Evolutionary conservation across 345 rosid species (phyloP).

Genomic region (Camelina sativa): DNA sequence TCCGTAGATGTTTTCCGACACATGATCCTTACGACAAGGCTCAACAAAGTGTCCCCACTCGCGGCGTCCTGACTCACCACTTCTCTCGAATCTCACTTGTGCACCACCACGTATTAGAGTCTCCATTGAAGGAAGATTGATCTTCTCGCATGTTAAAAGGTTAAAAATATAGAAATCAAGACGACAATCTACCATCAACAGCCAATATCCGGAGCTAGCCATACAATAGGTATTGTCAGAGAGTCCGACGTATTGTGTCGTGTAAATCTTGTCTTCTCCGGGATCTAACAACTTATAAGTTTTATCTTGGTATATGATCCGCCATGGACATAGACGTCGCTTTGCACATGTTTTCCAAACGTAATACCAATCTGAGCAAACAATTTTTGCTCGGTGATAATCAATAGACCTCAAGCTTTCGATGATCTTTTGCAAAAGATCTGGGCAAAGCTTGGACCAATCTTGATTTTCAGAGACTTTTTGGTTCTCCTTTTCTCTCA

Average conservation of each 20-base stretch:
- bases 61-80: no score
- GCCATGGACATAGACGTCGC: not conserved
- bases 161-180: not conserved
- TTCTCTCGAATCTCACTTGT: no score
- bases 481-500: not conserved
- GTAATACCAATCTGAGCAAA: conserved; percentile 4
- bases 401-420: not conserved
- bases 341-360: not conserved
- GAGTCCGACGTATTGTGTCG: not conserved
- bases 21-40: no score
- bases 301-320: not conserved
- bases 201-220: not conserved
- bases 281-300: not conserved
- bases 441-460: not conserved
- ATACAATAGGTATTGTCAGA: not conserved
- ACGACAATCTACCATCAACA: not conserved
- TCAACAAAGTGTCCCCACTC: no score
- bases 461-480: not conserved
- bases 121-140: not conserved
- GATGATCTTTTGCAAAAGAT: not conserved
- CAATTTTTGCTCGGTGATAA: not conserved
- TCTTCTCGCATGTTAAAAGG: not conserved
- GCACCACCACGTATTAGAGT: no score
- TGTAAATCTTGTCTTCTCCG: not conserved
- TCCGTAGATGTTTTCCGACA: no score